Base-by-base conservation (phyloP, 345 rosid species). In the Mercurialis annua region DNA sequence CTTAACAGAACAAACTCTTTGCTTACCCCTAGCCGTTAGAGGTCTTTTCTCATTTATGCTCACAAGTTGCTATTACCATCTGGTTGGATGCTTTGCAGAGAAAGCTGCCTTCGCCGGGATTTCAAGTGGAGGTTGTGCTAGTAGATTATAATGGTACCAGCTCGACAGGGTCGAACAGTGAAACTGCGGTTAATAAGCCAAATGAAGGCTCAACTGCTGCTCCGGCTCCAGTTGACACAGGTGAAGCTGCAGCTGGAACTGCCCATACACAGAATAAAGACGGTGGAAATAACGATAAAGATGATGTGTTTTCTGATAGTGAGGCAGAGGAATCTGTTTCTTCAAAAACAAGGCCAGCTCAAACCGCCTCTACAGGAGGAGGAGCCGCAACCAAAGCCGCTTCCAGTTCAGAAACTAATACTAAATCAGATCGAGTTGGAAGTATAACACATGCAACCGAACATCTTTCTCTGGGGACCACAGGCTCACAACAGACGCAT, bases 91-190 rank as follows among this genome's bases (percentile, higher is more conserved):
- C 56, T 66, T 30, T 59, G 79, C 81, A 91, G 97, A 81, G 95
- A 68, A 94, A 89, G 77, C 76, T 91, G 48, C 96, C 97, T n/a
- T 86, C 90, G 21, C 95, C 96, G 0, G 98, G 96, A 50, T 90
- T 90, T 78, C 89, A 86, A 72, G 86, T 90, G 11, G 98, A 93
- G 79, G 76, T 93, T 6, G 94, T 62, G 42, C 75, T 56, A 5
- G 34, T 70, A 3, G 65, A 49, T 48, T 82, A 82, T 44, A 74
- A 56, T 60, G 69, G 81, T 1, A 36, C 82, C 60, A 48, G 67
- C 73, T 80, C 82, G 44, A 31, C 76, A 1, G 68, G 8, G 33
- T 65, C 77, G 27, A 72, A 57, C 64, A 30, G 80, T 24, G 83
- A 79, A 63, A 71, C 78, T 44, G 69, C 75, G 29, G 54, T 79